A percentile compares a stretch with the other conserved stretches of the same genome.
These are phyloP conservation scores for Daedaleopsis sinensis DNA, from an alignment of 768 basidiomycete species.

Conservation along the genomic window DNA sequence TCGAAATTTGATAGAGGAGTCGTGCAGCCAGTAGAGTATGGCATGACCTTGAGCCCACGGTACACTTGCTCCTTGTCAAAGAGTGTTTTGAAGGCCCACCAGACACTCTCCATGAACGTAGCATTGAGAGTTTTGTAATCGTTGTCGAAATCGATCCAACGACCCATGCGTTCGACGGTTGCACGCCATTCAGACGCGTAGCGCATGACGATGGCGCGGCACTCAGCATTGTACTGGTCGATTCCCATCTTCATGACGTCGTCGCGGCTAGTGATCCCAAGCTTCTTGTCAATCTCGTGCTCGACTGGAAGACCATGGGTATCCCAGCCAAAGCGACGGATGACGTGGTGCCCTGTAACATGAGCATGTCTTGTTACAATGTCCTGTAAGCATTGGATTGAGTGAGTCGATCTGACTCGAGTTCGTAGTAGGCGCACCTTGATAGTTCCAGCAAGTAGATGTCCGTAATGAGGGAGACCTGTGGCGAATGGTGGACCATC, in stretches of 20 bases:
- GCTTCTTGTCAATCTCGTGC: slow-evolving; percentile 97
- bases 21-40: slow-evolving; percentile 94
- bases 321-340: slow-evolving; percentile 97
- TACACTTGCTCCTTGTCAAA: slow-evolving; percentile 93
- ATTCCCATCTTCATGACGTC: slow-evolving; percentile 97
- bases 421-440: slow-evolving; percentile 55
- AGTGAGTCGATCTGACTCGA: slow-evolving; percentile 11
- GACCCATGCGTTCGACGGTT: slow-evolving; percentile 97
- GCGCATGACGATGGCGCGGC: slow-evolving; percentile 95
- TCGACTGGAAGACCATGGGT: slow-evolving; percentile 98
- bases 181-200: slow-evolving; percentile 92
- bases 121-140: slow-evolving; percentile 98
- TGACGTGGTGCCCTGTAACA: slow-evolving; percentile 89
- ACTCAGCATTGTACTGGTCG: slow-evolving; percentile 96
- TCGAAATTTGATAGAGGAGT: slow-evolving; percentile 98
- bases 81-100: slow-evolving; percentile 98
- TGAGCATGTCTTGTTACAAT: slow-evolving; percentile 97
- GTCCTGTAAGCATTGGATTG: slow-evolving; percentile 57
- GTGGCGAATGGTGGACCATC: slow-evolving; percentile 98
- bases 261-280: slow-evolving; percentile 88
- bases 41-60: slow-evolving; percentile 93
- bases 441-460: slow-evolving; percentile 90
- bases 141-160: slow-evolving; percentile 99
- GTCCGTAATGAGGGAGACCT: slow-evolving; percentile 95
- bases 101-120: slow-evolving; percentile 96